A percentile compares a stretch with the other conserved stretches of the same genome.
phyloP scores from a whole-genome alignment of 768 basidiomycete genomes.

The Tylopilus cervinicoccineus region DNA sequence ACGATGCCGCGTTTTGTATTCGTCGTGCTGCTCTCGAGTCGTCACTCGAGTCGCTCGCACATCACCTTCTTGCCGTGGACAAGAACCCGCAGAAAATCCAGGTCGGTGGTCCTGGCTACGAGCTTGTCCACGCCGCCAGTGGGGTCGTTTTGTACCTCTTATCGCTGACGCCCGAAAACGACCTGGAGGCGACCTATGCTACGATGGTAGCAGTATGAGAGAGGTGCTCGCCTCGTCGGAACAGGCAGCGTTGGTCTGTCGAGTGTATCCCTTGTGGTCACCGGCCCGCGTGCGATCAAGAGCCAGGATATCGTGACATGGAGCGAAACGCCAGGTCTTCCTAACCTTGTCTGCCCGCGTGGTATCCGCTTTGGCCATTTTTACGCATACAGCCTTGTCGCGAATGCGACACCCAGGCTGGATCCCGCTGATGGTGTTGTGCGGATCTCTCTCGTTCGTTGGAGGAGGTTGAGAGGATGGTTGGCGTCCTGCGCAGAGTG shows the following conservation, averaged over 20 bases:
- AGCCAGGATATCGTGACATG: constrained; percentile 69
- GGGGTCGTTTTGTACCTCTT: constrained; percentile 61
- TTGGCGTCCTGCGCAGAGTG: constrained; percentile 50
- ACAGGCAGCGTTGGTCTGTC: constrained; percentile 40
- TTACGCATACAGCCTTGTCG: constrained; percentile 66
- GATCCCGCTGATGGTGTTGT: constrained; percentile 65
- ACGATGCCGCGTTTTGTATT: constrained; percentile 63
- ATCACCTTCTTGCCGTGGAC: constrained; percentile 62
- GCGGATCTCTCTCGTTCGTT: constrained; percentile 69
- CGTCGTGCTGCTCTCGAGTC: constrained; percentile 43
- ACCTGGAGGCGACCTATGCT: constrained; percentile 48
- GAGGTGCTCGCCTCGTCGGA: constrained; percentile 69
- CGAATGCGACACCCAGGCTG: constrained; percentile 49
- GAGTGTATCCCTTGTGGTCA: constrained; percentile 66
- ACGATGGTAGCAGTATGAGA: constrained; percentile 49
- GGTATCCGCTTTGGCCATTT: constrained; percentile 79
- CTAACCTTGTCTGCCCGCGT: not conserved
- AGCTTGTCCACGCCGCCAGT: constrained; percentile 58
- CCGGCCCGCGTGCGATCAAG: constrained; percentile 49
- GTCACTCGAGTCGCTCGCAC: constrained; percentile 56
- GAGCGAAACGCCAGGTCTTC: constrained; percentile 33
- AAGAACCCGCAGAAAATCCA: constrained; percentile 57
- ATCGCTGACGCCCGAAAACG: constrained; percentile 48
- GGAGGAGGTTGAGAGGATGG: constrained; percentile 60
- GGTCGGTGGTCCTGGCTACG: constrained; percentile 73